phyloP scores from a whole-genome alignment of 768 basidiomycete species.

The Mycena indigotica region DNA sequence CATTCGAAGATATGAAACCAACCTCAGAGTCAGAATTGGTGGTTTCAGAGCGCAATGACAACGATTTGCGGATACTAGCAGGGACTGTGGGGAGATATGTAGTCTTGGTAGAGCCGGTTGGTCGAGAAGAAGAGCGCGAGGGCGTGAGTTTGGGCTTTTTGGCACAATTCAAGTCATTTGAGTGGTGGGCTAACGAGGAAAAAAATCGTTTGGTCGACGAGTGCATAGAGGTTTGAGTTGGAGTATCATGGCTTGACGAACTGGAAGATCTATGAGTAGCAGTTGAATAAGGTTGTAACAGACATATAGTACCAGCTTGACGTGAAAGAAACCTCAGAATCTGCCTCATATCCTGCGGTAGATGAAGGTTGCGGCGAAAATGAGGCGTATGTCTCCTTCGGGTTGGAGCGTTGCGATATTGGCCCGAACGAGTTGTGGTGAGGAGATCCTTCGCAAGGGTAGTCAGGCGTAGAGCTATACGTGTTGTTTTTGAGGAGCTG shows the following conservation, averaged over 20 bases:
- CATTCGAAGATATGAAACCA: no score
- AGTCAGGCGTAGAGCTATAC: slow-evolving; percentile 22
- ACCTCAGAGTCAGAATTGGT: no score
- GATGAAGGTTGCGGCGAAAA: background rate
- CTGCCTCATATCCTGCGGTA: background rate
- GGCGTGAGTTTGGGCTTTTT: slow-evolving; percentile 16
- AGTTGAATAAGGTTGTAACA: background rate
- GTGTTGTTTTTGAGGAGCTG: slow-evolving; percentile 8
- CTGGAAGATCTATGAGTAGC: background rate
- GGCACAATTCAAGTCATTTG: background rate
- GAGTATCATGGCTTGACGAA: background rate
- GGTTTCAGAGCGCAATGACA: slow-evolving; percentile 38
- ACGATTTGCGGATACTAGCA: slow-evolving; percentile 45
- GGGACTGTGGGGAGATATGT: slow-evolving; percentile 30
- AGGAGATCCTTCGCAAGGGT: background rate
- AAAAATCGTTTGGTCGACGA: slow-evolving; percentile 10
- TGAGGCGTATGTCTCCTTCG: background rate
- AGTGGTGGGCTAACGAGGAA: slow-evolving; percentile 6
- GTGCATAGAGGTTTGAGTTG: background rate
- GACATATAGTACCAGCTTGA: no score
- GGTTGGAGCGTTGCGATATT: background rate
- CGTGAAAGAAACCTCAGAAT: background rate
- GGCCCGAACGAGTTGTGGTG: slow-evolving; percentile 10
- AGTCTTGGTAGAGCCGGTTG: background rate
- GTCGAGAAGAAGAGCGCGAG: background rate